phyloP scores from a whole-genome alignment of 495 filamentous ascomycete species.

The Penicillium argentinense region DNA sequence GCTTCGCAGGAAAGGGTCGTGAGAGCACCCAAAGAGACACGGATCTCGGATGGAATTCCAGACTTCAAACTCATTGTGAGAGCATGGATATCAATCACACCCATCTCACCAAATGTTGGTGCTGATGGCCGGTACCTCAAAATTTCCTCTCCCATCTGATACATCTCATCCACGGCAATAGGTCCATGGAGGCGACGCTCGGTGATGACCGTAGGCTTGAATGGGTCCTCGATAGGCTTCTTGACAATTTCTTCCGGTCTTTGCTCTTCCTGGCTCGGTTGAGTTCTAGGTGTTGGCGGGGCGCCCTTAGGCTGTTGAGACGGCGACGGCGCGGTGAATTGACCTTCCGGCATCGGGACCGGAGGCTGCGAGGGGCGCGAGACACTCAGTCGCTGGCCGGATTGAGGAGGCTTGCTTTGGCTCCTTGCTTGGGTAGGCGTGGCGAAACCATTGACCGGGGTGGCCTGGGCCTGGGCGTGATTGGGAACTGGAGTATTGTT shows the following conservation, averaged over 20 bases:
- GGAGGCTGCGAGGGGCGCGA: conserved; percentile 41
- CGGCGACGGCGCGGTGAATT: conserved; percentile 35
- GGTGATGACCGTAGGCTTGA: conserved; percentile 58
- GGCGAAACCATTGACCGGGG: conserved; percentile 44
- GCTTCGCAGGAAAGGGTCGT: conserved; percentile 67
- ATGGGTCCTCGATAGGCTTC: conserved; percentile 41
- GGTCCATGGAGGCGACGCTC: conserved; percentile 64
- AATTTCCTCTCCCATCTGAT: conserved; percentile 62
- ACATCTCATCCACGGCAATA: conserved; percentile 59
- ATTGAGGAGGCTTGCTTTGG: conserved; percentile 37
- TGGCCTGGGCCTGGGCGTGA: conserved; percentile 32
- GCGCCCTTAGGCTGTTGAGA: conserved; percentile 37
- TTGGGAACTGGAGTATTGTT: conserved; percentile 30
- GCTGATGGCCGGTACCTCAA: conserved; percentile 65
- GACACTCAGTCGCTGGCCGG: conserved; percentile 38
- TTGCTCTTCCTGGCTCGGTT: conserved; percentile 40
- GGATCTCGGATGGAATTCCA: conserved; percentile 83
- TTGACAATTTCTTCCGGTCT: conserved; percentile 49
- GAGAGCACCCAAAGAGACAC: conserved; percentile 82
- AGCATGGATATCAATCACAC: conserved; percentile 87
- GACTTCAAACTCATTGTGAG: conserved; percentile 89
- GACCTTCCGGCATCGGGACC: conserved; percentile 32
- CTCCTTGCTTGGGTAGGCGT: conserved; percentile 40
- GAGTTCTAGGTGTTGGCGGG: conserved; percentile 43
- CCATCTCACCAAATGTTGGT: conserved; percentile 74